phyloP scores from a whole-genome alignment of 768 basidiomycete species.

The Kwoniella shandongensis region DNA sequence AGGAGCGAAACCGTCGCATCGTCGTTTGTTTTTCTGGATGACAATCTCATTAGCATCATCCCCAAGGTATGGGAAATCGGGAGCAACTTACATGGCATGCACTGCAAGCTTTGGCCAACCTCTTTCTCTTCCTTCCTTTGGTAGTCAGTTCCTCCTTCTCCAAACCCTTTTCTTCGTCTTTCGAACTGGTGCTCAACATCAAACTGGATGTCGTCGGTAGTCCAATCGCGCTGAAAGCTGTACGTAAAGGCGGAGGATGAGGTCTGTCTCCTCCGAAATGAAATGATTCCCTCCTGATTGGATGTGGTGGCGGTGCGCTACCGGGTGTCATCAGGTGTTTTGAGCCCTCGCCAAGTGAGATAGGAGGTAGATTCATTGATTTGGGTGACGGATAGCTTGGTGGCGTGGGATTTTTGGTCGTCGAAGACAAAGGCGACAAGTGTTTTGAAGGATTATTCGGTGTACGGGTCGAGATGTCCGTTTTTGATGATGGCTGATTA shows the following conservation, averaged over 20 bases:
- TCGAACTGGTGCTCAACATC: slow-evolving; percentile 7
- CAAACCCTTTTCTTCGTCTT: not conserved
- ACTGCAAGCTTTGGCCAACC: slow-evolving; percentile 52
- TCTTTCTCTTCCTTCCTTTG: slow-evolving; percentile 52
- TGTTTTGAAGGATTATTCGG: too few relatives aligned
- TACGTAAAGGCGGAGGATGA: slow-evolving; percentile 17
- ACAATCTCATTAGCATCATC: not conserved
- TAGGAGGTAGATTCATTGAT: slow-evolving; percentile 17
- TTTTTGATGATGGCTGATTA: too few relatives aligned
- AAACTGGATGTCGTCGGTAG: slow-evolving; percentile 6
- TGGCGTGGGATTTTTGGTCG: not conserved
- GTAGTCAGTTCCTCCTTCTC: slow-evolving; percentile 49
- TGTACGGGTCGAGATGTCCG: too few relatives aligned
- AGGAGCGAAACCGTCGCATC: slow-evolving; percentile 53
- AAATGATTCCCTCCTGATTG: slow-evolving; percentile 13
- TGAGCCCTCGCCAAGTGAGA: slow-evolving; percentile 11
- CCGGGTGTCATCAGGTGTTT: not conserved
- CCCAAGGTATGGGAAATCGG: too few relatives aligned
- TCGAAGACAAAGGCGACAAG: too few relatives aligned
- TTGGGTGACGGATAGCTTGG: slow-evolving; percentile 18
- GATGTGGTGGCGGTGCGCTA: slow-evolving; percentile 8
- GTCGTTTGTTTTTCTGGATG: slow-evolving; percentile 51
- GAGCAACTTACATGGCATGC: slow-evolving; percentile 51
- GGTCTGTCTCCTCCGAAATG: slow-evolving; percentile 19
- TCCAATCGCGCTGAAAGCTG: slow-evolving; percentile 8